Conservation (phyloP, 2,329 filamentous ascomycete species). For the Penicillium griseofulvum region DNA sequence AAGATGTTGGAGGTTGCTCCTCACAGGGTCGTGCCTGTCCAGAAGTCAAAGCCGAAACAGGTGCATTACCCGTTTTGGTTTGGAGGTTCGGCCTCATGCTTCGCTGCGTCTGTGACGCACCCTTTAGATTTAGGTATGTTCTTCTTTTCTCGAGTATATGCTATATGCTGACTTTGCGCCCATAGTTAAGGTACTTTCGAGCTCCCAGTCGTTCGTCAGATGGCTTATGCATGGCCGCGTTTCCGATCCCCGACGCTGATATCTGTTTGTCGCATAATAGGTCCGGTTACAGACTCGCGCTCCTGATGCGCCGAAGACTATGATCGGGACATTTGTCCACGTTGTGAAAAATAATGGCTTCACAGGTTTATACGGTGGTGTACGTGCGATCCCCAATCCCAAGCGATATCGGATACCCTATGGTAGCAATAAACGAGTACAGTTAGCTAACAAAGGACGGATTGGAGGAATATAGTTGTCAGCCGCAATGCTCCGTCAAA, state of each 20-base stretch:
- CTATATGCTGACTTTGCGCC: constrained; percentile 22
- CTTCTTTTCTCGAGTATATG: not conserved
- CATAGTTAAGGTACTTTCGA: constrained; percentile 54
- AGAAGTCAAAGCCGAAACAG: constrained; percentile 30
- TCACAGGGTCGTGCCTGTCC: constrained; percentile 17
- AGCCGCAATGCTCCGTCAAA: constrained; percentile 86
- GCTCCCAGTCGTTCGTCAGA: constrained; percentile 3
- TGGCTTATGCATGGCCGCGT: not conserved
- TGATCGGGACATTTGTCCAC: constrained; percentile 81
- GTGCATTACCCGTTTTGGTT: constrained; percentile 86
- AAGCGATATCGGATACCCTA: not conserved
- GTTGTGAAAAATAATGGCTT: constrained; percentile 73
- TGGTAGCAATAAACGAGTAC: not conserved
- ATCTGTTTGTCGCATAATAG: constrained; percentile 44
- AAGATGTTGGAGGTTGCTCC: constrained; percentile 31
- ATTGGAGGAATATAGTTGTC: constrained; percentile 58
- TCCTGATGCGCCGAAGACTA: constrained; percentile 71
- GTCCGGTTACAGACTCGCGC: constrained; percentile 84
- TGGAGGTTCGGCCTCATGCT: constrained; percentile 87
- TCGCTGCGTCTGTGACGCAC: constrained; percentile 89
- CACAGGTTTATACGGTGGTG: constrained; percentile 80
- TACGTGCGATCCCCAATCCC: constrained; percentile 37
- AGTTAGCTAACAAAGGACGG: not conserved
- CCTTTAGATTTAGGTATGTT: constrained; percentile 82
- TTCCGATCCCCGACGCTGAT: constrained; percentile 10